Base-by-base conservation (phyloP, 352 stramenopile species). In the Aphanomyces stellatus region DNA sequence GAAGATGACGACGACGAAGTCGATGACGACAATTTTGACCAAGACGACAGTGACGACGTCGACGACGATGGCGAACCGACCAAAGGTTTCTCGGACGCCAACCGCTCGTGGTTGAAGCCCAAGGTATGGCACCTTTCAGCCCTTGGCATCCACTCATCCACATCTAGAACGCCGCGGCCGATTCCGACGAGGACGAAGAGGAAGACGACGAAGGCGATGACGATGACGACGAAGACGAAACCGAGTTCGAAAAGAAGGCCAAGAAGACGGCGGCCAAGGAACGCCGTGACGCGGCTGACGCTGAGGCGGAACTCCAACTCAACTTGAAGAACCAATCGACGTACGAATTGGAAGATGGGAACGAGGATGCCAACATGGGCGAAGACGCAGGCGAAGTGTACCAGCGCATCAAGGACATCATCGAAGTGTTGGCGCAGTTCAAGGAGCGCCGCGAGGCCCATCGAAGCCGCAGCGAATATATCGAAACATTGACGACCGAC, bases 341-440 rank as follows among this genome's bases (percentile, higher is more conserved):
- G 62, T 93, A 88, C 69, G 83, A 88, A 40, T 85, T 88, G 10
- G 83, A 91, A 30, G 81, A 91, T 42, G 83, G 83, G 35, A 76
- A 85, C 0, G 80, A 88, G 24, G 85, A 76, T 3, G 72, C 74
- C 35, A 72, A 74, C 27, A n/a, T n/a, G 73, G 72, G 78, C 53
- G 77, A 79, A 10, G 85, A 95, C 73, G 87, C 88, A 0, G 77
- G 88, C 6, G 86, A 94, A 48, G 76, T 97, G 56, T 94, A 97
- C 72, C 87, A 97, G 76, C 88, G 92, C 64, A 97, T 98, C 64
- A 93, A 97, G 79, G 91, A 97, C 65, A 82, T 97, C 63, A 80
- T 97, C 34, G 85, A 97, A 68, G 88, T 97, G 65, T 80, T 99
- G 31, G 85, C 86, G 24, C 89, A 99, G 65, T 99, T 99, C 69